A percentile compares a stretch with the other conserved stretches of the same genome.
Conservation (phyloP, 2,329 filamentous ascomycete genomes). For the Talaromyces funiculosus region DNA sequence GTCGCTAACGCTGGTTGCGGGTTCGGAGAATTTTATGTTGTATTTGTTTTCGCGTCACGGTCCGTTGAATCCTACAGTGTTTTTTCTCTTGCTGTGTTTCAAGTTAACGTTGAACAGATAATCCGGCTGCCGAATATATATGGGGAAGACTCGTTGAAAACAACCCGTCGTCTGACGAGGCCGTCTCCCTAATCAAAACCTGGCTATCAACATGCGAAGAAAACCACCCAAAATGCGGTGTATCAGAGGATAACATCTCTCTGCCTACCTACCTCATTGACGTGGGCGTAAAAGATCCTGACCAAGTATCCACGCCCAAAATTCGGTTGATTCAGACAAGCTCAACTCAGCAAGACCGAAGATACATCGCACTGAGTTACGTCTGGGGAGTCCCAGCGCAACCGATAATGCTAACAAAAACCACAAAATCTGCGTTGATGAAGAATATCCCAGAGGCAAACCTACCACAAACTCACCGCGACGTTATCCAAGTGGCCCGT, state of each 20-base stretch:
- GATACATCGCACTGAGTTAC: constrained; percentile 4
- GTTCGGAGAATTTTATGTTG: neutral
- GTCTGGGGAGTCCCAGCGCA: constrained; percentile 4
- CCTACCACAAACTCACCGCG: constrained; percentile 4
- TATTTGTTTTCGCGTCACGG: neutral
- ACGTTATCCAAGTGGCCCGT: constrained; percentile 1
- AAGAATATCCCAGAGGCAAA: neutral
- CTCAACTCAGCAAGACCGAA: neutral
- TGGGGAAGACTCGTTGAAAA: neutral
- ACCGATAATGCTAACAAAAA: neutral
- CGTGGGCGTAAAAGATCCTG: neutral
- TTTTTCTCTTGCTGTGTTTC: too few species aligned
- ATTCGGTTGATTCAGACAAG: constrained; percentile 2
- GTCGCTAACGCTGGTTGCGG: neutral
- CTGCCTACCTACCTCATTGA: constrained; percentile 8
- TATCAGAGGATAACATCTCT: neutral
- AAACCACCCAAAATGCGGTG: neutral
- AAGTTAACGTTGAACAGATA: neutral
- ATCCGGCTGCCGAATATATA: constrained; percentile 5
- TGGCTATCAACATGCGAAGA: neutral
- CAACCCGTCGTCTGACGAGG: neutral
- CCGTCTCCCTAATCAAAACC: neutral
- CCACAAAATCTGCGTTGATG: neutral
- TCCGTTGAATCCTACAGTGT: neutral
- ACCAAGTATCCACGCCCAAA: neutral